A percentile compares a stretch with the other conserved stretches of the same genome.
Evolutionary conservation across 2,329 filamentous ascomycete species (phyloP).

Genomic region (Hymenoscyphus linearis): DNA sequence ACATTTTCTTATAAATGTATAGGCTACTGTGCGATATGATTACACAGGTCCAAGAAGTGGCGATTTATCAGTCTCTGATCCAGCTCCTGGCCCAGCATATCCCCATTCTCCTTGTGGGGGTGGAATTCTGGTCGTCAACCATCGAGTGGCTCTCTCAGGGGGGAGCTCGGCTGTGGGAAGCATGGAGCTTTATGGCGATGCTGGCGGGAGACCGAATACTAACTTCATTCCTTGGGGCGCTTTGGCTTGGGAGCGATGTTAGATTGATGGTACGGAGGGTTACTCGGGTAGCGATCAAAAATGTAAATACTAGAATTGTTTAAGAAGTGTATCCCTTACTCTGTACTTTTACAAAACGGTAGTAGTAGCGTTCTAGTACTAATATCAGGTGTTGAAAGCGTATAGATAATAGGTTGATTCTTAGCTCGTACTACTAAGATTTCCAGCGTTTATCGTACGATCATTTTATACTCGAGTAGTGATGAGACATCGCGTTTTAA

Average conservation of each 20-base stretch:
- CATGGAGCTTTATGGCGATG: constrained; percentile 7
- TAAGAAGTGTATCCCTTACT: not conserved
- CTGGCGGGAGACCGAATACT: not conserved
- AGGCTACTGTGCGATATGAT: constrained; percentile 2
- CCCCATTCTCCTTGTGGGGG: constrained; percentile 5
- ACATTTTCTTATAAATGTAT: not conserved
- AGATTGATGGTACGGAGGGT: not conserved
- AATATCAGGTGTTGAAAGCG: too few relatives aligned
- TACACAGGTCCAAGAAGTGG: not conserved
- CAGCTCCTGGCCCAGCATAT: constrained; percentile 1
- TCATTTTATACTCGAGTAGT: too few relatives aligned
- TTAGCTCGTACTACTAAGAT: too few relatives aligned
- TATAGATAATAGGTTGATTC: too few relatives aligned
- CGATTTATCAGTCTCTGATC: not conserved
- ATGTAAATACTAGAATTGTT: not conserved
- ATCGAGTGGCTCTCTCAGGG: not conserved
- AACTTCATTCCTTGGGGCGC: constrained; percentile 8
- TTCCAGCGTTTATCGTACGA: too few relatives aligned
- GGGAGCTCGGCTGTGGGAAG: not conserved
- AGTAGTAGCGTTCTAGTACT: too few relatives aligned
- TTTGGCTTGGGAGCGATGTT: constrained; percentile 5
- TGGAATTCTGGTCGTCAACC: constrained; percentile 4
- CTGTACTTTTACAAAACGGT: too few relatives aligned
- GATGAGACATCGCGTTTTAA: too few relatives aligned
- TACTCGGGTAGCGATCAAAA: not conserved